Evolutionary conservation across 169 alveolate genomes (phyloP), one percentile per base, ranked within the genome.

Genomic region (Plasmodium gonderi): DNA sequence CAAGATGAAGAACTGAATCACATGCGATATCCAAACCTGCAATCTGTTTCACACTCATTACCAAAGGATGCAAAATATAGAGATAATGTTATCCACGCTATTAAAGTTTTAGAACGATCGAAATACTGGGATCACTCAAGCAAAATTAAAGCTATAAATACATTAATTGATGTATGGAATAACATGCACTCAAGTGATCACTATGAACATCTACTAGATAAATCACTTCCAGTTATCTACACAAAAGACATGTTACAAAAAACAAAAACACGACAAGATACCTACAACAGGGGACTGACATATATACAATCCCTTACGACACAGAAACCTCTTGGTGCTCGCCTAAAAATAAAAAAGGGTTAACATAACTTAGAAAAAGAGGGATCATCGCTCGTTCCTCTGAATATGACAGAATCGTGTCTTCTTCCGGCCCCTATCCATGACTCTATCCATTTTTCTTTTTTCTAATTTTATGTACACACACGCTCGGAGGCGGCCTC

Each of bases 61-160:
- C 97, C 97, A n/a, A 76, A 79, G 40, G 97, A 95, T 91, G 80
- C 75, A 1, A 95, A 95, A 78, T 95, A 95, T 91, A 92, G 97
- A 64, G 94, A 93, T 14, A 85, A 94, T 31, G 96, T 95, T 26
- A 67, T 92, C 14, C 96, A 95, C 75, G 96, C 97, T 5, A 95
- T 95, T 45, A 91, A 93, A 12, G 93, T 94, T 14, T 91, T 95
- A 42, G 97, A 95, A 74, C 40, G 97, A 47, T 85, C 95, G 26
- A 94, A 91, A 23, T 94, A 96, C 67, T 95, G 97, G 97, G 97
- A 95, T 60, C 96, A 95, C 29, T 67, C 64, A 29, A 95, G 97
- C 91, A 95, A 95, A 82, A 82, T 95, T 14, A 95, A 95, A 92
- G 97, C 97, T 14, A 83, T 95, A 17, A 94, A 91, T 26, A 93